These are phyloP conservation scores for Lenwebbia sp. DNA, from an alignment of 345 rosid genomes.

Conservation along the genomic window DNA sequence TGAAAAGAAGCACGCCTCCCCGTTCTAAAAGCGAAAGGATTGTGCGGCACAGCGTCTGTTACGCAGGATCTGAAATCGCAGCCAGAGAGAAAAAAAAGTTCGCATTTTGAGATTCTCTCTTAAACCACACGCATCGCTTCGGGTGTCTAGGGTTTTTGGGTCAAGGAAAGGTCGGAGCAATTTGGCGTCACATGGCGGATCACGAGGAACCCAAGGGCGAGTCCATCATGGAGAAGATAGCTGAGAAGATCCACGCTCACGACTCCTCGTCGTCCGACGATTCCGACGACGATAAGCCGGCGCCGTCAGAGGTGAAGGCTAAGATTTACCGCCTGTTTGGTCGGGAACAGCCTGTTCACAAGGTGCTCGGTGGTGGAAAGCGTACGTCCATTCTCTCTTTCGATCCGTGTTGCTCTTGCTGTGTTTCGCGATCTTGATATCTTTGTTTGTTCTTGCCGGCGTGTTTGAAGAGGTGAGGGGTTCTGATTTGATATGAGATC, in stretches of 20 bases:
- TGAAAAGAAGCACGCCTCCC: no score
- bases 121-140: no score
- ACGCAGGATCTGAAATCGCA: no score
- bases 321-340: slow-evolving; percentile 33
- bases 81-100: no score
- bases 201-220: slow-evolving; percentile 11
- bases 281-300: slow-evolving; percentile 5
- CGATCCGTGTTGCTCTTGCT: neutral
- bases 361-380: slow-evolving; percentile 42
- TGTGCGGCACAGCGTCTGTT: no score
- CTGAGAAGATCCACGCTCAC: slow-evolving; percentile 7
- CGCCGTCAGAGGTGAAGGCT: neutral
- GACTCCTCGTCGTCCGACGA: slow-evolving; percentile 5
- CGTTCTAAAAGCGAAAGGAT: no score
- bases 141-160: no score
- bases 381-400: slow-evolving; percentile 9
- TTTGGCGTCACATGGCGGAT: slow-evolving; percentile 5
- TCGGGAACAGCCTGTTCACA: slow-evolving; percentile 37
- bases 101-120: no score
- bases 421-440: neutral
- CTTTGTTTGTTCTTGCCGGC: neutral
- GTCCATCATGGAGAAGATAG: slow-evolving; percentile 7
- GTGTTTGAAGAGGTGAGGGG: neutral
- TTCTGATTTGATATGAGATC: neutral
- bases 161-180: no score